A percentile compares a stretch with the other conserved stretches of the same genome.
Conservation (phyloP, 2,329 filamentous ascomycete species). For the Diaporthe sp. region DNA sequence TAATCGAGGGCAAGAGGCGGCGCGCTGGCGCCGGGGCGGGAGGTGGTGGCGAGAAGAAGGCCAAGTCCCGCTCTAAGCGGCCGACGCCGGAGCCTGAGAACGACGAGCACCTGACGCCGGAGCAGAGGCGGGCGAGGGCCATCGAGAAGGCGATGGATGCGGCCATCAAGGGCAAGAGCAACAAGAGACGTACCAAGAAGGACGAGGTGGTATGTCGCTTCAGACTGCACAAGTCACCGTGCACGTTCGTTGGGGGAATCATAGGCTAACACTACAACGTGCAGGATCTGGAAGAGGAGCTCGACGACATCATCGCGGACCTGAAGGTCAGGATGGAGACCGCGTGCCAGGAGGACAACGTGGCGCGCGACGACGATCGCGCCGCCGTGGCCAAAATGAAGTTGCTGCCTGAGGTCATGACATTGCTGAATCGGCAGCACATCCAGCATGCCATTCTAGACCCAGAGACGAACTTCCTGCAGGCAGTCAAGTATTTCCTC, state of each 20-base stretch:
- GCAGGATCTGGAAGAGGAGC: slow-evolving; percentile 89
- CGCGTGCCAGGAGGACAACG: slow-evolving; percentile 88
- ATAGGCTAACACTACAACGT: slow-evolving; percentile 44
- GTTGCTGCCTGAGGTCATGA: slow-evolving; percentile 90
- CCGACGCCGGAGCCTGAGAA: slow-evolving; percentile 70
- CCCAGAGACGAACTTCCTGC: slow-evolving; percentile 94
- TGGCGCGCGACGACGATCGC: slow-evolving; percentile 81
- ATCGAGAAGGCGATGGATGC: slow-evolving; percentile 91
- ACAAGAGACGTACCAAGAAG: slow-evolving; percentile 81
- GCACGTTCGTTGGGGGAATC: background rate
- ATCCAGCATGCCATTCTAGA: slow-evolving; percentile 88
- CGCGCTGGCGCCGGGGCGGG: slow-evolving; percentile 50
- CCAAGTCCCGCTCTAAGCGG: slow-evolving; percentile 55
- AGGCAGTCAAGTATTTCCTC: slow-evolving; percentile 96
- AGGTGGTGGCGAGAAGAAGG: slow-evolving; percentile 63
- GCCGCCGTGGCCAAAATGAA: slow-evolving; percentile 94
- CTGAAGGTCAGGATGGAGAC: slow-evolving; percentile 92
- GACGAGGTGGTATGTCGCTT: slow-evolving; percentile 84
- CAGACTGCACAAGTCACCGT: background rate
- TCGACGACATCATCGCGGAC: slow-evolving; percentile 89
- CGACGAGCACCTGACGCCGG: slow-evolving; percentile 85
- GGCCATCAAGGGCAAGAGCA: slow-evolving; percentile 82
- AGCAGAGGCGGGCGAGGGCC: slow-evolving; percentile 86
- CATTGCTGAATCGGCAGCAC: slow-evolving; percentile 89
- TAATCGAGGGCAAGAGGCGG: slow-evolving; percentile 63